Conservation (phyloP, 1,139 yeast genomes). For the Yamadazyma conglobata region DNA sequence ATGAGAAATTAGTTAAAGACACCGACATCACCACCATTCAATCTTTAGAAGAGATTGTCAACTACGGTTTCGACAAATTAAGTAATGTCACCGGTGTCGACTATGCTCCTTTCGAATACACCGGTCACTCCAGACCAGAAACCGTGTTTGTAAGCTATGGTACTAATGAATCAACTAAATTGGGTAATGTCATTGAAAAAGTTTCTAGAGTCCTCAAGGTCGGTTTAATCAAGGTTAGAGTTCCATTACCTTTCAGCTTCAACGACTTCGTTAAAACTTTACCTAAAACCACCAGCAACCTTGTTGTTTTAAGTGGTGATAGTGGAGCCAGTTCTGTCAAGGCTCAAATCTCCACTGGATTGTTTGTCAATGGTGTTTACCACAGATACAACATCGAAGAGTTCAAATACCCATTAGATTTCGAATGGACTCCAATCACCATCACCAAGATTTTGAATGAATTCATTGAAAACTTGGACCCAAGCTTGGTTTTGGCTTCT, state of each 20-base stretch:
- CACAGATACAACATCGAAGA: slow-evolving; percentile 44
- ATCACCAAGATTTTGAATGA: slow-evolving; percentile 47
- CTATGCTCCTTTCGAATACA: slow-evolving; percentile 68
- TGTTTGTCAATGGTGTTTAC: slow-evolving; percentile 52
- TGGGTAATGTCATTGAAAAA: slow-evolving; percentile 42
- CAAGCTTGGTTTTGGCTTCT: slow-evolving; percentile 18
- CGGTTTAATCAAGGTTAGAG: slow-evolving; percentile 71
- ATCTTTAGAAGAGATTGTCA: slow-evolving; percentile 27
- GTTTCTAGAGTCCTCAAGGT: slow-evolving; percentile 33
- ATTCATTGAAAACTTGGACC: slow-evolving; percentile 35
- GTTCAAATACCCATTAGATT: slow-evolving; percentile 48
- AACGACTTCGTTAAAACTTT: slow-evolving; percentile 55
- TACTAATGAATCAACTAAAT: slow-evolving; percentile 58
- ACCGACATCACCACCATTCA: slow-evolving; percentile 9
- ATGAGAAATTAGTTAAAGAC: slow-evolving; percentile 33
- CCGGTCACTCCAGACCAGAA: slow-evolving; percentile 58
- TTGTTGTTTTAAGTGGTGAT: slow-evolving; percentile 54
- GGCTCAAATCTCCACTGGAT: slow-evolving; percentile 71
- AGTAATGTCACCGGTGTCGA: slow-evolving; percentile 57
- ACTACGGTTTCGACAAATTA: slow-evolving; percentile 44
- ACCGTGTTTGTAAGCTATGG: slow-evolving; percentile 80
- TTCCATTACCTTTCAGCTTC: slow-evolving; percentile 74
- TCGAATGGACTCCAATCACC: slow-evolving; percentile 57
- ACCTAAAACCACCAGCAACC: slow-evolving; percentile 55
- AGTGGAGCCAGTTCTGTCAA: slow-evolving; percentile 43